Conservation (phyloP, 2,329 filamentous ascomycete genomes). For the Xylaria sp. region DNA sequence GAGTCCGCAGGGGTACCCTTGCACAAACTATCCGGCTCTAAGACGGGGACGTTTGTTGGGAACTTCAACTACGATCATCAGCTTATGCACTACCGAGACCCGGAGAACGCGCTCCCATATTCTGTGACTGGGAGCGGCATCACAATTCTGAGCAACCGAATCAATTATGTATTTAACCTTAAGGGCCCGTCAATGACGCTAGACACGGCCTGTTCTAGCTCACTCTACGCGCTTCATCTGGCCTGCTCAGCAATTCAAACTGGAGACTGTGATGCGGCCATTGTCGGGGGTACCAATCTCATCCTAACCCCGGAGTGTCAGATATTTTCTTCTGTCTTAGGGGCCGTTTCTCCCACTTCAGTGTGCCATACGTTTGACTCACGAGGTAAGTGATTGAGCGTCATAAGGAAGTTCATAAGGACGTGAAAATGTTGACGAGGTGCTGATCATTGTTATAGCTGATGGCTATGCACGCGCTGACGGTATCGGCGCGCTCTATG, state of each 20-base stretch:
- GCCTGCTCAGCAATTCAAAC: constrained; percentile 34
- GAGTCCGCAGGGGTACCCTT: constrained; percentile 20
- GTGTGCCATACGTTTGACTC: constrained; percentile 38
- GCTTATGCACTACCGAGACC: constrained; percentile 36
- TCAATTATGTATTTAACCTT: constrained; percentile 48
- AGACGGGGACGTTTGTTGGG: constrained; percentile 47
- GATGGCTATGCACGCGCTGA: constrained; percentile 43
- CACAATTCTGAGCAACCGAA: constrained; percentile 39
- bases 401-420: neutral
- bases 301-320: constrained; percentile 43
- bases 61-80: constrained; percentile 45
- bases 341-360: constrained; percentile 30
- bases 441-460: constrained; percentile 16
- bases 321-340: constrained; percentile 38
- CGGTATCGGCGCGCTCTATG: constrained; percentile 33
- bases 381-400: neutral
- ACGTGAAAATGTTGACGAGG: neutral
- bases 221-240: constrained; percentile 47
- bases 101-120: constrained; percentile 36
- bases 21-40: constrained; percentile 34
- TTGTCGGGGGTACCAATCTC: constrained; percentile 47
- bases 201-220: constrained; percentile 53
- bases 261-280: constrained; percentile 40
- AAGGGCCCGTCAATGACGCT: constrained; percentile 51
- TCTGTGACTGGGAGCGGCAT: constrained; percentile 26